Conservation (phyloP, 1,284 basidiomycete genomes). For the Heterobasidion parviporum region DNA sequence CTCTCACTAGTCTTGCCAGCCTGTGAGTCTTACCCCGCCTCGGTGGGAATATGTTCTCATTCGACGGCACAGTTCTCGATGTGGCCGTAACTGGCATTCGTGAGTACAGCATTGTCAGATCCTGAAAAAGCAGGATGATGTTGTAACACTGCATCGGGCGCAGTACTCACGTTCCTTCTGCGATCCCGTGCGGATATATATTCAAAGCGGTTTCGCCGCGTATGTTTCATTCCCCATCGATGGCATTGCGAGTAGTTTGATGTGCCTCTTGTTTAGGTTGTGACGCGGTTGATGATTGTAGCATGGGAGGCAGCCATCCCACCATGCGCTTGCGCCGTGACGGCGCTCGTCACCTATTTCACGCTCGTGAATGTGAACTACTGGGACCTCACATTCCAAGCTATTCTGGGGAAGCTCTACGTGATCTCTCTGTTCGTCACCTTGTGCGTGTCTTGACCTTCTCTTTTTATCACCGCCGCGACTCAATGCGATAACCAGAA, state of each 20-base stretch:
- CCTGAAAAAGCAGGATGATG: not conserved
- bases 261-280: conserved; percentile 10
- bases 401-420: conserved; percentile 24
- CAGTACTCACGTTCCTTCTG: conserved; percentile 20
- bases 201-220: conserved; percentile 18
- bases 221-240: conserved; percentile 5
- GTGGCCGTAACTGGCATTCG: conserved; percentile 6
- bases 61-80: conserved; percentile 11
- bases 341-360: conserved; percentile 17
- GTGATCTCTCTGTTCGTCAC: conserved; percentile 24
- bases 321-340: conserved; percentile 20
- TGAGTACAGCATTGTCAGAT: conserved; percentile 5
- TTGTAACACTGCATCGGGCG: not conserved
- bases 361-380: conserved; percentile 17
- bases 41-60: conserved; percentile 13
- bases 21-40: conserved; percentile 11
- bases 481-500: not conserved
- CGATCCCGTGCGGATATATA: conserved; percentile 19
- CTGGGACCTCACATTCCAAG: conserved; percentile 23
- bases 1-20: conserved; percentile 15
- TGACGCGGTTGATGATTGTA: conserved; percentile 17
- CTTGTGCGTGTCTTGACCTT: conserved; percentile 12
- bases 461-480: not conserved
- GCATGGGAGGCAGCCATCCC: conserved; percentile 24
- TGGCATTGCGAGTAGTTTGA: not conserved